Base-by-base conservation (phyloP, 2,329 filamentous ascomycete genomes). In the Fusarium abutilonis region DNA sequence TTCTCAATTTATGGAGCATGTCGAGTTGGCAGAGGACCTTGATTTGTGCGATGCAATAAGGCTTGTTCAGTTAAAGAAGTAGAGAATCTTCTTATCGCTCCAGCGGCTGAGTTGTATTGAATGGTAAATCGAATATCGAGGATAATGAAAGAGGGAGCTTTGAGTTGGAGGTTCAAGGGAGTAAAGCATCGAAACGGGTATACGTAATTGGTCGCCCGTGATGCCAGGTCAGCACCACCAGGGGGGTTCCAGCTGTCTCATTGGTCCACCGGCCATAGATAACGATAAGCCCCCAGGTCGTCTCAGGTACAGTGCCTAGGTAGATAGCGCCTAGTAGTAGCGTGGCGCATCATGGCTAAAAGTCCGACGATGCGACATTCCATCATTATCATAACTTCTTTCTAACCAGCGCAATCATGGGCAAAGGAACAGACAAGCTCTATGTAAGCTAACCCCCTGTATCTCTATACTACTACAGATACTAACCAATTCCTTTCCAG, bases 401-500 rank as follows among this genome's bases (percentile, higher is more conserved):
- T 14, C 14, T 38, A 21, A 32, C n/a, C 38, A 54, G 26, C 62
- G 41, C 56, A 61, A 70, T 46, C 52, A 78, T 78, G 76, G 76
- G 76, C 1, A 78, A 78, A 66, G 78, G 79, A 64, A 80, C 78
- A 10, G 78, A 80, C 64, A 80, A 80, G 56, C 75, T 80, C 60
- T 80, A 79, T 55, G 77, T 79, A 72, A 63, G 74, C 21, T 14
- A 28, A 21, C 9, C 13, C 14, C 10, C 17, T 14, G n/a, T 14
- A 28, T 3, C 8, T 21, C 34, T 15, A 26, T 41, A 10, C 3
- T n/a, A 35, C n/a, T 4, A 8, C 6, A 13, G 11, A n/a, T 9
- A 47, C 35, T 48, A 35, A 64, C 39, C 6, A n/a, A 36, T 46
- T 34, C 9, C 11, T 17, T 46, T 26, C 19, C 52, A 80, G 75